Conservation (phyloP, 805 yeast species). For the Wickerhamomyces mucosus region DNA sequence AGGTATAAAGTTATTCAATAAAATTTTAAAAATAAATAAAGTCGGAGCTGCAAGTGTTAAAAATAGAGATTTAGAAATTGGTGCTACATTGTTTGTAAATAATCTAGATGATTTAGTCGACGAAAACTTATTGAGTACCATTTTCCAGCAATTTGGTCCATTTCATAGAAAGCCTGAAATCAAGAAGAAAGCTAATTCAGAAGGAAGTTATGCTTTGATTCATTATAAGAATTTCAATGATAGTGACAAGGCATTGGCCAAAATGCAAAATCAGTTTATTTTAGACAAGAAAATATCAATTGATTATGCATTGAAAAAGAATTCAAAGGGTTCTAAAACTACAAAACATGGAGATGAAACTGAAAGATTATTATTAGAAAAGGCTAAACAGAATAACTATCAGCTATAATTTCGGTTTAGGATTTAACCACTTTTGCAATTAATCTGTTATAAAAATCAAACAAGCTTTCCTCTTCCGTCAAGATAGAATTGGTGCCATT, state of each 20-base stretch:
- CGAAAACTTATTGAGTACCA: conserved; percentile 40
- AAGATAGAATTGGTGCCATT: conserved; percentile 1
- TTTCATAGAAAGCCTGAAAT: conserved; percentile 42
- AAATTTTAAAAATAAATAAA: conserved; percentile 47
- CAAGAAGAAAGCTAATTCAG: conserved; percentile 37
- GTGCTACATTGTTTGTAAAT: conserved; percentile 64
- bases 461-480: conserved; percentile 12
- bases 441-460: conserved; percentile 6
- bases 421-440: conserved; percentile 3
- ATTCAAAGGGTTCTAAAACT: no score
- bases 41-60: conserved; percentile 26
- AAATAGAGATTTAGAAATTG: conserved; percentile 28
- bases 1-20: conserved; percentile 54
- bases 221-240: conserved; percentile 53
- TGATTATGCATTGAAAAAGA: conserved; percentile 53
- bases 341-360: conserved; percentile 66
- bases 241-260: conserved; percentile 62
- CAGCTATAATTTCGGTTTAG: neutral
- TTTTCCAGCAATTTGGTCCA: conserved; percentile 57
- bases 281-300: conserved; percentile 56
- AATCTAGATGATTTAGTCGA: conserved; percentile 62
- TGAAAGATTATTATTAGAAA: conserved; percentile 62
- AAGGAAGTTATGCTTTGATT: conserved; percentile 54
- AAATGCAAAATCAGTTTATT: conserved; percentile 58
- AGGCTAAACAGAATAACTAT: conserved; percentile 39